Evolutionary conservation across 208 protist genomes (phyloP).

Genomic region (Giardia duodenalis): DNA sequence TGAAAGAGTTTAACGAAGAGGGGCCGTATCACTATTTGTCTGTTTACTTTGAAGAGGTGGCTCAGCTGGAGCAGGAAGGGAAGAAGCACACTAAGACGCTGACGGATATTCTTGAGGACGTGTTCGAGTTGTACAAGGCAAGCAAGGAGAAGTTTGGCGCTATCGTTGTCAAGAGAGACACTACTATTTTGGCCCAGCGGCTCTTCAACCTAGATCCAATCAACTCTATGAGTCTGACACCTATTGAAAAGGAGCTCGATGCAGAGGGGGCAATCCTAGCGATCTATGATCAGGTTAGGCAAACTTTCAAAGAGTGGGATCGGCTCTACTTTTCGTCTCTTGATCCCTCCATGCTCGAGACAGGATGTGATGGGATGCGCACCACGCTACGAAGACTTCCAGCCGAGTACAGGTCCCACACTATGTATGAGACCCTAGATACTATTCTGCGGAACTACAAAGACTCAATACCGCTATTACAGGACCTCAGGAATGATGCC

Average conservation of each 20-base stretch:
- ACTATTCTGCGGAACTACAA: constrained; percentile 75
- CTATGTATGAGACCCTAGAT: constrained; percentile 64
- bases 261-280: background rate
- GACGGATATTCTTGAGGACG: background rate
- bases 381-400: constrained; percentile 60
- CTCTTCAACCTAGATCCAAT: constrained; percentile 6
- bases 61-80: background rate
- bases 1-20: background rate
- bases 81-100: background rate
- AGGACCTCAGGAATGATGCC: constrained; percentile 81
- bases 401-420: constrained; percentile 55
- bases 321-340: background rate
- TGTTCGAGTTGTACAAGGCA: background rate
- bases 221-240: background rate
- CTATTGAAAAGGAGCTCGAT: background rate
- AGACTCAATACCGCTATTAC: constrained; percentile 75
- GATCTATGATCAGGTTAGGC: background rate
- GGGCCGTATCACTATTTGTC: background rate
- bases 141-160: background rate
- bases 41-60: background rate
- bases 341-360: background rate
- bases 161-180: background rate
- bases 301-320: constrained; percentile 1
- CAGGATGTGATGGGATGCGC: constrained; percentile 68
- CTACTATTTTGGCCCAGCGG: background rate